phyloP scores from a whole-genome alignment of 2,329 filamentous ascomycete species.

The Epichloe baconii region DNA sequence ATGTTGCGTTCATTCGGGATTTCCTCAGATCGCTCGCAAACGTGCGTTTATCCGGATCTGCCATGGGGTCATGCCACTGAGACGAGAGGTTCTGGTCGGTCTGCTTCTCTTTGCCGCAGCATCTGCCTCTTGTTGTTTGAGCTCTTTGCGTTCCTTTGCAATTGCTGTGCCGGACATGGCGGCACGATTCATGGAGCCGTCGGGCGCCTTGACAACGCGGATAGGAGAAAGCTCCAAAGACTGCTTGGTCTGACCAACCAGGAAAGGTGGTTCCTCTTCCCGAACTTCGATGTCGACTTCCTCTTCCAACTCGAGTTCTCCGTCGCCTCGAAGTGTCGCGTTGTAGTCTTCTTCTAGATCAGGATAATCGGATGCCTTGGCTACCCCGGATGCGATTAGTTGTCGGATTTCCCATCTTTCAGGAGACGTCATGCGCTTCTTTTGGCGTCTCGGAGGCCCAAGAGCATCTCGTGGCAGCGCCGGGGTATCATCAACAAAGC shows the following conservation, averaged over 20 bases:
- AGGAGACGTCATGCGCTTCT: conserved; percentile 91
- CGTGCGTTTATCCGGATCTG: conserved; percentile 66
- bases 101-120: conserved; percentile 55
- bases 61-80: conserved; percentile 97
- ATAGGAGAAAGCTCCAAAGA: conserved; percentile 92
- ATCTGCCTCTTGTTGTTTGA: conserved; percentile 78
- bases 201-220: conserved; percentile 89
- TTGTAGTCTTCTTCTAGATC: conserved; percentile 92
- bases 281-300: conserved; percentile 94
- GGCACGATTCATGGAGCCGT: conserved; percentile 93
- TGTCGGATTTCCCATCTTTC: conserved; percentile 97
- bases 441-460: conserved; percentile 42
- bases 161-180: conserved; percentile 86
- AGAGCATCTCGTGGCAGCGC: conserved; percentile 25
- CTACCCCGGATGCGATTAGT: conserved; percentile 86
- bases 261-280: conserved; percentile 92
- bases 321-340: conserved; percentile 72
- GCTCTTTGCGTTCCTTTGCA: conserved; percentile 78
- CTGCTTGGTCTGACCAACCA: conserved; percentile 92
- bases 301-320: conserved; percentile 82
- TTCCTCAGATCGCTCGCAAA: conserved; percentile 80
- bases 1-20: conserved; percentile 44
- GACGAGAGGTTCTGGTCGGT: conserved; percentile 71
- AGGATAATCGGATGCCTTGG: conserved; percentile 85
- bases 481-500: conserved; percentile 34